phyloP scores from a whole-genome alignment of 73 alveolate genomes.

The Stentor coeruleus region DNA sequence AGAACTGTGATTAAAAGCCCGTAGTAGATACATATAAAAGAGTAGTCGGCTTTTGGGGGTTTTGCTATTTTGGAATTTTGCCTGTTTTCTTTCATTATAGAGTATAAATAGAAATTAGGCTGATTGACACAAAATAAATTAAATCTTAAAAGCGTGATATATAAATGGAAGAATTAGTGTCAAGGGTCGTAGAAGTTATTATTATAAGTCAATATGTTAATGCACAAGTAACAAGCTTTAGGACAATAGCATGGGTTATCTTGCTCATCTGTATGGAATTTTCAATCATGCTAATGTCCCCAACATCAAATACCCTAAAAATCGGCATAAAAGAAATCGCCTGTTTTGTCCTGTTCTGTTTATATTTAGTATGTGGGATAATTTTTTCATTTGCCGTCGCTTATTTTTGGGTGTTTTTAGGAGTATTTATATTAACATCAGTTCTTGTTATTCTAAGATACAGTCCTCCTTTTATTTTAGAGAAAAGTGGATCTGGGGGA shows the following conservation, averaged over 20 bases:
- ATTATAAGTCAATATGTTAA: background rate
- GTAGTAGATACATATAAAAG: background rate
- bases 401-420: no score
- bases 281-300: background rate
- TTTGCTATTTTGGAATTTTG: no score
- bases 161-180: background rate
- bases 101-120: no score
- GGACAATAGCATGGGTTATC: background rate
- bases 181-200: background rate
- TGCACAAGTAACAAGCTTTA: background rate
- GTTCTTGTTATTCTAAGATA: background rate
- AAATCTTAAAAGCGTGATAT: no score
- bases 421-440: background rate
- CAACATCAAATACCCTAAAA: background rate
- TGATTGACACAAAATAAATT: no score
- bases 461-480: conserved; percentile 5
- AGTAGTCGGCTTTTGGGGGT: background rate
- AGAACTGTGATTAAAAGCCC: background rate
- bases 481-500: conserved; percentile 12
- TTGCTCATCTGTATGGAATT: background rate
- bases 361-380: background rate
- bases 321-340: background rate
- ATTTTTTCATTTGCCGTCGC: background rate
- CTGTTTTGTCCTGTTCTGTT: background rate
- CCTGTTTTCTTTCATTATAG: no score